Evolutionary conservation across 352 stramenopile species (phyloP), one percentile per base, ranked within the genome.

Genomic region (Phytophthora rubi): DNA sequence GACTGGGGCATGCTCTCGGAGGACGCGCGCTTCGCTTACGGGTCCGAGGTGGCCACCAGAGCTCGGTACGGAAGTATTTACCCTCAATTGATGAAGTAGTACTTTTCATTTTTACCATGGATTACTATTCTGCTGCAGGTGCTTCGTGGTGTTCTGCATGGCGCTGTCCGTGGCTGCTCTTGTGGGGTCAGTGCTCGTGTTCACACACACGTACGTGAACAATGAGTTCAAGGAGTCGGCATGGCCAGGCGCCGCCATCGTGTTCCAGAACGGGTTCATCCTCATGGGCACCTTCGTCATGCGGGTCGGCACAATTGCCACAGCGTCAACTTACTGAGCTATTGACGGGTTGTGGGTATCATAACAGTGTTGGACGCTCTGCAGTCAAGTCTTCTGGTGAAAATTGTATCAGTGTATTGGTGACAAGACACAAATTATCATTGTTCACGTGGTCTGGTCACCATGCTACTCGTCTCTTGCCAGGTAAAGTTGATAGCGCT

Each of bases 1-100:
- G 79, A 91, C 67, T 91, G 83, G 81, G 79, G 82, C 9, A 89
- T 91, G 81, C 55, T 91, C 2, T 79, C 67, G 28, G 76, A 88
- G 47, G 85, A 85, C 44, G 71, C 75, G 8, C 42, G 68, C 23
- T 79, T 76, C 59, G 53, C 63, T 18, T 89, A 91, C 53, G 79
- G 81, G 8, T 71, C 73, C 0, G 78, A 86, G 37, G 78, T 82
- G 49, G 83, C 81, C 8, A 76, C 59, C 8, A 67, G 75, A 62
- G 83, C 83, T 26, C 66, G 82, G 80, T 88, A 28, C n/a, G 54
- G 45, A 26, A 4, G 33, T 12, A 9, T 13, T 4, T 0, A 39
- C 13, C 7, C 1, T 13, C 33, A 12, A 39, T 39, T 13, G 8
- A 39, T 39, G 13, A 15, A 39, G 3, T 39, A 47, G 13, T 47